A percentile compares a stretch with the other conserved stretches of the same genome.
These are phyloP conservation scores for Spathaspora sp. DNA, from an alignment of 805 yeast species.

Conservation along the genomic window DNA sequence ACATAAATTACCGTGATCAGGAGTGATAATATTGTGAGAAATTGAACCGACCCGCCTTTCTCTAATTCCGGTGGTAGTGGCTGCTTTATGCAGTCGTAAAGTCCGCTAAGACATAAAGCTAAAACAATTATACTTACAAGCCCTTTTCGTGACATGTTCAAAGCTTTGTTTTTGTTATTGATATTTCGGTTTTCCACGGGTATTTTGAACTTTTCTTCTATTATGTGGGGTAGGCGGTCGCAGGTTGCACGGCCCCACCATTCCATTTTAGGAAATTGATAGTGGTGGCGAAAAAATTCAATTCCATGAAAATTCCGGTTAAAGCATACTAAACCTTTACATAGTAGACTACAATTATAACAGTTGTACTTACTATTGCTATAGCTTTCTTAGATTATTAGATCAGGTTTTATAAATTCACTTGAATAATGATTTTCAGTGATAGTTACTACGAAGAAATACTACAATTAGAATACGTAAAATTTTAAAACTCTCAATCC, in stretches of 20 bases:
- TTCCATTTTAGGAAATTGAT: not conserved
- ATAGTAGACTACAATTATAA: too few species aligned
- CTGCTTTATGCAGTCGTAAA: slow-evolving; percentile 3
- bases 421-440: too few species aligned
- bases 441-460: not conserved
- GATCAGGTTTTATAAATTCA: too few species aligned
- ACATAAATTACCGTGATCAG: slow-evolving; percentile 4
- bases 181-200: not conserved
- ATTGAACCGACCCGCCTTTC: slow-evolving; percentile 21
- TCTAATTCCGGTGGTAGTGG: slow-evolving; percentile 16
- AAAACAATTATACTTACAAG: not conserved
- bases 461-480: not conserved
- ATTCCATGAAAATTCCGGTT: too few species aligned
- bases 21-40: slow-evolving; percentile 20
- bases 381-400: too few species aligned
- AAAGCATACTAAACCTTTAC: too few species aligned
- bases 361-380: too few species aligned
- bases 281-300: too few species aligned
- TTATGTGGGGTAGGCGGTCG: not conserved
- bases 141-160: slow-evolving; percentile 1
- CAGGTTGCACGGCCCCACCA: not conserved
- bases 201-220: not conserved
- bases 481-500: not conserved
- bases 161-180: not conserved
- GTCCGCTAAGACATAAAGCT: not conserved